These are phyloP conservation scores for Cytospora piceicola DNA, from an alignment of 2,329 filamentous ascomycete species.

Conservation along the genomic window DNA sequence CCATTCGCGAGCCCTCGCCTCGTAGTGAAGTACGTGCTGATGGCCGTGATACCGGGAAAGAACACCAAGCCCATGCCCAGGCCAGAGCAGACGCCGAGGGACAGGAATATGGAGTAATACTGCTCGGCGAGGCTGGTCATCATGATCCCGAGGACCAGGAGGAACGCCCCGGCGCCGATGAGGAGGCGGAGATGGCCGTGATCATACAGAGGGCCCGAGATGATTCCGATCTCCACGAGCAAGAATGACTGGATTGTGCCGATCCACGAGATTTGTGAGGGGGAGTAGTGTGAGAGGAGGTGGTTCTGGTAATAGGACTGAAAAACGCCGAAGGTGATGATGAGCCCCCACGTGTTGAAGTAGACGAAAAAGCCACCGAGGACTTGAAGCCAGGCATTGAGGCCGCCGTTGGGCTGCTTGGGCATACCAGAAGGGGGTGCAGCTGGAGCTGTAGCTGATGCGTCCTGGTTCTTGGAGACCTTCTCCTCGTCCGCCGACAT, in stretches of 20 bases:
- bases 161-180: conserved; percentile 44
- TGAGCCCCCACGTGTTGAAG: conserved; percentile 57
- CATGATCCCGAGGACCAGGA: conserved; percentile 53
- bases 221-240: conserved; percentile 46
- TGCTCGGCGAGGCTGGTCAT: conserved; percentile 42
- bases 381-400: conserved; percentile 60
- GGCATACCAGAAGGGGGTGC: conserved; percentile 8
- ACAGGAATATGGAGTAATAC: conserved; percentile 51
- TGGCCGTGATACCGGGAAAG: conserved; percentile 41
- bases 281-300: conserved; percentile 39
- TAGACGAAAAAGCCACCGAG: conserved; percentile 56
- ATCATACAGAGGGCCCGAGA: conserved; percentile 53
- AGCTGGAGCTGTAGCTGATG: not conserved
- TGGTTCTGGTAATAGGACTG: conserved; percentile 57
- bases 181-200: conserved; percentile 49
- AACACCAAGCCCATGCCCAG: conserved; percentile 49
- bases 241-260: conserved; percentile 53
- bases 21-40: conserved; percentile 42
- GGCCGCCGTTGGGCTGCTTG: conserved; percentile 49
- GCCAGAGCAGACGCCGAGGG: conserved; percentile 51
- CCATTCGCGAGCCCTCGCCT: conserved; percentile 40
- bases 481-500: not conserved
- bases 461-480: not conserved
- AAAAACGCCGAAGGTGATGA: conserved; percentile 56
- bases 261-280: conserved; percentile 49